Evolutionary conservation across 768 basidiomycete species (phyloP).

Genomic region (Rhizopogon vulgaris): DNA sequence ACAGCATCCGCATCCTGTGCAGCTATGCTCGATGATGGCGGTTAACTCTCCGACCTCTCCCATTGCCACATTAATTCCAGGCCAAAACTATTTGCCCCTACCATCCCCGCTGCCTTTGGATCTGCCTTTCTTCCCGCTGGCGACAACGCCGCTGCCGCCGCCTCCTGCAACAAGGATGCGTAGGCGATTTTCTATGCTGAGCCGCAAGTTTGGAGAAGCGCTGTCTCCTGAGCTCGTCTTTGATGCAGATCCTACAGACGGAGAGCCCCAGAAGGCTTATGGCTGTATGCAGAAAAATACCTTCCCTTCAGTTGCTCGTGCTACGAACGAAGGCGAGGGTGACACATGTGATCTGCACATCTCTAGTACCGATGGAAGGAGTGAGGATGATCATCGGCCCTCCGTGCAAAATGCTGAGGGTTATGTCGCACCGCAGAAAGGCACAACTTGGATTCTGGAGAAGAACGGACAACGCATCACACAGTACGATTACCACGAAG

Average conservation of each 20-base stretch:
- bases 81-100: neutral
- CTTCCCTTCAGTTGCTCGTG: neutral
- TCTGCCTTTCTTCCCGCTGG: constrained; percentile 2
- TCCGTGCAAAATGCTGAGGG: neutral
- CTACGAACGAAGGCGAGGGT: neutral
- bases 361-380: constrained; percentile 1
- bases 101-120: neutral
- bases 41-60: neutral
- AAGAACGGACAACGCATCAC: constrained; percentile 31
- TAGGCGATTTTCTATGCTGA: constrained; percentile 26
- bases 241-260: neutral
- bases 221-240: constrained; percentile 20
- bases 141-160: constrained; percentile 11
- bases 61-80: neutral
- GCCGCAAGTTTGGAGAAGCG: constrained; percentile 28
- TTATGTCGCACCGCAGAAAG: constrained; percentile 13
- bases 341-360: neutral
- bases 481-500: constrained; percentile 27
- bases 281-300: neutral
- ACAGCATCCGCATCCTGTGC: too few species aligned
- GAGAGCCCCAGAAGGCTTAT: neutral
- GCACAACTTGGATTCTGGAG: constrained; percentile 36
- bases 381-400: neutral
- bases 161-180: constrained; percentile 25
- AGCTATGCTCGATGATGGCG: neutral